These are phyloP conservation scores for Endoconidiophora polonica DNA, from an alignment of 2,329 filamentous ascomycete species.

Conservation along the genomic window DNA sequence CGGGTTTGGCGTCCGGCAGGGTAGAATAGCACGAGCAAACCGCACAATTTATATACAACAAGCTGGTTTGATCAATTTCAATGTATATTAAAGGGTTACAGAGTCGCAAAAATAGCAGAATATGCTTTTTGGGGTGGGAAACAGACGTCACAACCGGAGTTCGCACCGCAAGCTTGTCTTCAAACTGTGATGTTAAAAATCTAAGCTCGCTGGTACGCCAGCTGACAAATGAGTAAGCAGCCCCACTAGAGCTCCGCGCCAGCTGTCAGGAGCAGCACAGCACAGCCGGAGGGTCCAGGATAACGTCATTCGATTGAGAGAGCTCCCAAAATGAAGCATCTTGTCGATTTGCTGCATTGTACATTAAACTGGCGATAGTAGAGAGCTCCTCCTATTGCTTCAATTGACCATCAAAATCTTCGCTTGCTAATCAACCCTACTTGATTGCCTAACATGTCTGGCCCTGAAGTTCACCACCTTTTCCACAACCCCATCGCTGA, in stretches of 20 bases:
- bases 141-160: neutral
- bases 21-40: neutral
- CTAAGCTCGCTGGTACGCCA: neutral
- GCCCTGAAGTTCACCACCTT: conserved; percentile 85
- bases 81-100: neutral
- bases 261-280: conserved; percentile 3
- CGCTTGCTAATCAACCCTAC: conserved; percentile 15
- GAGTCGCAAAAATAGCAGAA: neutral
- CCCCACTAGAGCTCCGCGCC: neutral
- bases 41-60: neutral
- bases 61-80: neutral
- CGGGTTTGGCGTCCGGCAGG: neutral
- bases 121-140: neutral
- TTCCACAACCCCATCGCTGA: conserved; percentile 95
- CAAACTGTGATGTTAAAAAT: conserved; percentile 1
- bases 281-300: neutral
- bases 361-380: conserved; percentile 51
- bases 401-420: neutral
- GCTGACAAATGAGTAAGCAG: conserved; percentile 10
- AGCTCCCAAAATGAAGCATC: conserved; percentile 4
- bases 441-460: conserved; percentile 40
- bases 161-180: neutral
- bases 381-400: conserved; percentile 55
- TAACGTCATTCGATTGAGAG: conserved; percentile 15
- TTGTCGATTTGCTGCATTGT: neutral